Evolutionary conservation across 2,329 filamentous ascomycete species (phyloP).

Genomic region (Cryphonectria naterciae): DNA sequence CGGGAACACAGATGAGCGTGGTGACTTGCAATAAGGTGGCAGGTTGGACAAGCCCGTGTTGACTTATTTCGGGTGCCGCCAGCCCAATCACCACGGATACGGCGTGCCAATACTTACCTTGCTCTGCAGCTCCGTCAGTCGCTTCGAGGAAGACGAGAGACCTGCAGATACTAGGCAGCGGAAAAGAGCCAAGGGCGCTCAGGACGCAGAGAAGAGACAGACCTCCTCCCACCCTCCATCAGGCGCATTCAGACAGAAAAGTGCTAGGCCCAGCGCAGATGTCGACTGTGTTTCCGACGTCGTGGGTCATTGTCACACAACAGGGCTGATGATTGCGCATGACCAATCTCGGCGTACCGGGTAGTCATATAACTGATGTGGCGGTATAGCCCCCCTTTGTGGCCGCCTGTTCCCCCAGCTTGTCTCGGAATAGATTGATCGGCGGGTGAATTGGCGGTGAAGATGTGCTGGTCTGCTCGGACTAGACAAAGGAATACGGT

Average conservation of each 20-base stretch:
- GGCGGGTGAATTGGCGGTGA: conserved; percentile 22
- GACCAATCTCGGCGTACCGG: not conserved
- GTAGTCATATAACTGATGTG: conserved; percentile 2
- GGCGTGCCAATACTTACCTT: not conserved
- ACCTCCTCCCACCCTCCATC: not conserved
- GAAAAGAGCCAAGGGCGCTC: not conserved
- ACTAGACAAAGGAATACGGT: conserved; percentile 6
- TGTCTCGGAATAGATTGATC: conserved; percentile 4
- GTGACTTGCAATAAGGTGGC: not conserved
- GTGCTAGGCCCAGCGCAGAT: not conserved
- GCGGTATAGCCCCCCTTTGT: not conserved
- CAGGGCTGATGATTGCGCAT: conserved; percentile 11
- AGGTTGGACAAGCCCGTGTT: not conserved
- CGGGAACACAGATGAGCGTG: not conserved
- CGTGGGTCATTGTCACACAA: not conserved
- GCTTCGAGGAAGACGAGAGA: not conserved
- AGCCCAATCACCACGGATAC: not conserved
- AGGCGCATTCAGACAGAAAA: not conserved
- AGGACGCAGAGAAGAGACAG: not conserved
- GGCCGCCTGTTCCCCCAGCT: not conserved
- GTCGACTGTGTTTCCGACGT: not conserved
- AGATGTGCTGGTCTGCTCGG: not conserved
- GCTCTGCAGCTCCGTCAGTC: not conserved
- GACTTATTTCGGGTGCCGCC: not conserved
- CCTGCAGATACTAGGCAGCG: not conserved